Evolutionary conservation across 768 basidiomycete genomes (phyloP).

Genomic region (Macrolepiota dolichaula): DNA sequence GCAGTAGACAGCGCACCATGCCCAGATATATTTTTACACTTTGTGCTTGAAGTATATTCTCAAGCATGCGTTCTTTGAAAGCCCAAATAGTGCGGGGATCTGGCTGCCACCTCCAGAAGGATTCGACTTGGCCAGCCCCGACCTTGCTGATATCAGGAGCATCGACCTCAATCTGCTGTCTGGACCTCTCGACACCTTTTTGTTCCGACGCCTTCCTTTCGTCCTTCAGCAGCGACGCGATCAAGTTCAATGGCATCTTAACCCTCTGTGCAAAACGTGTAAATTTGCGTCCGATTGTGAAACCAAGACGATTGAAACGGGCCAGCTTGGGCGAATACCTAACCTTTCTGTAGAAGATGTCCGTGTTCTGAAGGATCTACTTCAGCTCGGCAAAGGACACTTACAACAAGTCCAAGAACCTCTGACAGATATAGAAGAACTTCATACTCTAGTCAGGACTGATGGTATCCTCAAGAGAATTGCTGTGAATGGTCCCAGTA

Average conservation of each 20-base stretch:
- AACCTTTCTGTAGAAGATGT: constrained; percentile 48
- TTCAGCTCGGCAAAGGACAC: constrained; percentile 24
- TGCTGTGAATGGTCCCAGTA: constrained; percentile 28
- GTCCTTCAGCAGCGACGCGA: constrained; percentile 30
- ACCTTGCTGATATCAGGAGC: constrained; percentile 35
- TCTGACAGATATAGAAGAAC: constrained; percentile 46
- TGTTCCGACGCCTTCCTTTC: constrained; percentile 41
- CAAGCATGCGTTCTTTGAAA: constrained; percentile 26
- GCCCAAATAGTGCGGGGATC: constrained; percentile 35
- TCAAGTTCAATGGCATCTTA: constrained; percentile 44
- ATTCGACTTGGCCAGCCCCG: constrained; percentile 27
- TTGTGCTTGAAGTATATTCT: constrained; percentile 40
- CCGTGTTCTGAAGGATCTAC: constrained; percentile 32
- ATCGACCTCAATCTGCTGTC: constrained; percentile 36
- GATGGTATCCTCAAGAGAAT: constrained; percentile 25
- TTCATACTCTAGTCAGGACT: constrained; percentile 33
- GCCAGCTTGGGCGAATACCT: constrained; percentile 40
- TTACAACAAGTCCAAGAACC: constrained; percentile 1
- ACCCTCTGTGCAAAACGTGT: constrained; percentile 44
- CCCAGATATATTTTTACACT: constrained; percentile 51
- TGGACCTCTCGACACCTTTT: constrained; percentile 36
- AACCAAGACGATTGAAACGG: constrained; percentile 28
- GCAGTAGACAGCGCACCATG: constrained; percentile 44
- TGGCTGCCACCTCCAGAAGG: constrained; percentile 44
- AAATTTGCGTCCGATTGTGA: constrained; percentile 36